phyloP scores from a whole-genome alignment of 805 yeast species.

The Danielozyma ontarioensis region DNA sequence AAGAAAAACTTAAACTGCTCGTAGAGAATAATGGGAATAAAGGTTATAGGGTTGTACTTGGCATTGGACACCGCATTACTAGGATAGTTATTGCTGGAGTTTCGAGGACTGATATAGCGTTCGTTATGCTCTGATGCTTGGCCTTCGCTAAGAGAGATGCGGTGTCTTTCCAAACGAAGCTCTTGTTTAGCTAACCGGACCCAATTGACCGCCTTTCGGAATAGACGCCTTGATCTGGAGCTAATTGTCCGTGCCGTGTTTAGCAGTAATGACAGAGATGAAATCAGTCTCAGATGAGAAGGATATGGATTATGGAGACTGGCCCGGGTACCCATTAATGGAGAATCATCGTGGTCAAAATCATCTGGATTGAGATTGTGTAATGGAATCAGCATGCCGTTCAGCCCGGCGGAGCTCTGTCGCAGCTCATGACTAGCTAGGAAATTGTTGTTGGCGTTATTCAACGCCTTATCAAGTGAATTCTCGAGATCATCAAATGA shows the following conservation, averaged over 20 bases:
- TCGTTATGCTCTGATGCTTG: constrained; percentile 11
- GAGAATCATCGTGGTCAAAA: constrained; percentile 10
- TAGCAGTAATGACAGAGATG: constrained; percentile 14
- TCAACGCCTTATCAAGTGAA: constrained; percentile 62
- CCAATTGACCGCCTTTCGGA: constrained; percentile 10
- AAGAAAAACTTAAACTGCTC: constrained; percentile 97
- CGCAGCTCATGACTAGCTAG: constrained; percentile 13
- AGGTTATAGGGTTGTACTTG: constrained; percentile 82
- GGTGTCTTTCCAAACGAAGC: constrained; percentile 17
- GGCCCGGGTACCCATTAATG: constrained; percentile 18
- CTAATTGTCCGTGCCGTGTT: constrained; percentile 8
- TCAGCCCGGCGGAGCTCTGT: not conserved
- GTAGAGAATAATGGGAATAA: constrained; percentile 81
- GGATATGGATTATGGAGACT: no score
- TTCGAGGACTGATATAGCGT: constrained; percentile 37
- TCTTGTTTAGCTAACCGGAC: constrained; percentile 22
- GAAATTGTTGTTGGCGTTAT: constrained; percentile 40
- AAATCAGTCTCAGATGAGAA: constrained; percentile 11
- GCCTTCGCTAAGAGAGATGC: constrained; percentile 8
- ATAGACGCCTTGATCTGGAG: constrained; percentile 4
- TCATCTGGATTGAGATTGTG: not conserved
- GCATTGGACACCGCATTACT: constrained; percentile 90
- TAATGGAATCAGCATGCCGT: not conserved
- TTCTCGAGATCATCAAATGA: constrained; percentile 61
- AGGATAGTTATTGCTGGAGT: constrained; percentile 31